phyloP scores from a whole-genome alignment of 768 basidiomycete genomes.

The Mrakia blollopis region DNA sequence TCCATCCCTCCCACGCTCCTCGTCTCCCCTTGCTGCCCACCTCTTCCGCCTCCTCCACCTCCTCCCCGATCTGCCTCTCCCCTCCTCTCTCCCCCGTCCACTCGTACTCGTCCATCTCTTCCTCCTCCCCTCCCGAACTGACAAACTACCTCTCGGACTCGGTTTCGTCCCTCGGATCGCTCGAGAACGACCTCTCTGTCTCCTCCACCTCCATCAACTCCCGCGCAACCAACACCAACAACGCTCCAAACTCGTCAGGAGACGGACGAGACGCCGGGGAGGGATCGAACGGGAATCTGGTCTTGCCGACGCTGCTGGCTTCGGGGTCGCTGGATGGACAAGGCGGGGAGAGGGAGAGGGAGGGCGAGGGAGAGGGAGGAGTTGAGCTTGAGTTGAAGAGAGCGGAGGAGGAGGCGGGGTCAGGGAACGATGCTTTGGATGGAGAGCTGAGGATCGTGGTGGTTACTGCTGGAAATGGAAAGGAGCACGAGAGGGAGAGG shows the following conservation, averaged over 20 bases:
- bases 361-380: neutral
- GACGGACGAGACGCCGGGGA: neutral
- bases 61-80: constrained; percentile 1
- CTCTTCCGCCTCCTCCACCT: neutral
- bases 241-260: neutral
- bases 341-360: neutral
- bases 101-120: constrained; percentile 12
- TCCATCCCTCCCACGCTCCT: neutral
- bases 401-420: neutral
- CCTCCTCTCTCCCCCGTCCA: constrained; percentile 4
- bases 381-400: constrained; percentile 6
- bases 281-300: constrained; percentile 17
- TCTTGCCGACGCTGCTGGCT: constrained; percentile 2
- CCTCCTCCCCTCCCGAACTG: neutral
- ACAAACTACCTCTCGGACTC: constrained; percentile 14
- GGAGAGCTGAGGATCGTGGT: constrained; percentile 5
- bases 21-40: neutral
- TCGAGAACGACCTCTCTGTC: neutral
- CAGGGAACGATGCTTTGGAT: neutral
- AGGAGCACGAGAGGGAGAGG: neutral
- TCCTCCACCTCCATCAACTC: neutral
- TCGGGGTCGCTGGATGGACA: no score
- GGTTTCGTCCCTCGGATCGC: constrained; percentile 3
- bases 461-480: neutral
- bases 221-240: neutral